These are phyloP conservation scores for Candolleomyces efflorescens DNA, from an alignment of 768 basidiomycete genomes.

Conservation along the genomic window DNA sequence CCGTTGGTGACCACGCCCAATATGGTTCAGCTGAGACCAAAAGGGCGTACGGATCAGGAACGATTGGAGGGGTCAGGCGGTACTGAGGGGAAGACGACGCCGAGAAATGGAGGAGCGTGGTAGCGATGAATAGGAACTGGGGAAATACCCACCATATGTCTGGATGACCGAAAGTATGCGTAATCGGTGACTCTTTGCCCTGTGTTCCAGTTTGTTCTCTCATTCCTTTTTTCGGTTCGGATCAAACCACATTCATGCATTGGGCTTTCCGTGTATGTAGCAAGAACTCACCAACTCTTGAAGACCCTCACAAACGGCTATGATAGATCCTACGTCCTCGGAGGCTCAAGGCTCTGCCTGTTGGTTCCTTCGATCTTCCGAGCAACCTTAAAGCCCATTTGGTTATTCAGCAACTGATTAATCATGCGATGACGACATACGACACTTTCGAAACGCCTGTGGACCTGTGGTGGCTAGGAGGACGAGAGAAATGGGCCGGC, in stretches of 20 bases:
- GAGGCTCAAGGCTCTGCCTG: background rate
- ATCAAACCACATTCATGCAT: too few relatives aligned
- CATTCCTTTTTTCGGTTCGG: background rate
- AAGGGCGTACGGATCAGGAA: slow-evolving; percentile 22
- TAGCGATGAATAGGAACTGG: slow-evolving; percentile 65
- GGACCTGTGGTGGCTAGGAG: background rate
- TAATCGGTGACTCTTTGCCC: background rate
- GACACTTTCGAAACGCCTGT: too few relatives aligned
- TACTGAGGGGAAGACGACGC: slow-evolving; percentile 26
- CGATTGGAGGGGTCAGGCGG: slow-evolving; percentile 10
- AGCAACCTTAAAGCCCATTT: too few relatives aligned
- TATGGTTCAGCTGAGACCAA: slow-evolving; percentile 38
- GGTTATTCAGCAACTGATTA: too few relatives aligned
- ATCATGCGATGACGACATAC: too few relatives aligned
- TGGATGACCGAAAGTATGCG: too few relatives aligned
- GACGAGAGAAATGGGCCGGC: background rate
- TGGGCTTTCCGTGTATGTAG: background rate
- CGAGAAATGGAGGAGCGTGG: slow-evolving; percentile 37
- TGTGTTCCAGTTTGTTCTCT: background rate
- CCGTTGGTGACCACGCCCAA: slow-evolving; percentile 32
- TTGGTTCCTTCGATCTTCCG: background rate
- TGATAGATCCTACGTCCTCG: slow-evolving; percentile 5
- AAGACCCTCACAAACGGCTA: too few relatives aligned
- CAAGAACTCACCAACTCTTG: too few relatives aligned
- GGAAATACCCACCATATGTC: slow-evolving; percentile 61